Percentiles rank a stretch among this genome's conserved stretches.
Conservation (phyloP, 2,329 filamentous ascomycete genomes). For the Aspergillus piperis region DNA sequence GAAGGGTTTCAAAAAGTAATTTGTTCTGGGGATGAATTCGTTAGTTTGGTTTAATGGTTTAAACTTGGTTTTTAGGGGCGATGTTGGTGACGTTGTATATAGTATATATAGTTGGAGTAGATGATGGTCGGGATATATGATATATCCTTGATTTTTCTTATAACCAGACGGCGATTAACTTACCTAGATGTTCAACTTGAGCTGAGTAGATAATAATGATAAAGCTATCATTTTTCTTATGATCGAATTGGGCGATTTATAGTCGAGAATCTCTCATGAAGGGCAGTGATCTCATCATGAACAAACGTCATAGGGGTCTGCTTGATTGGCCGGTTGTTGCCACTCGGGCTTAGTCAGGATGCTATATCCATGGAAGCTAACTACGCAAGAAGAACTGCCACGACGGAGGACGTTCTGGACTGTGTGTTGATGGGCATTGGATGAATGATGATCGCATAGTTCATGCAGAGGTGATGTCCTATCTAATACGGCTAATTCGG, state of each 20-base stretch:
- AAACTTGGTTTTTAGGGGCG: not conserved
- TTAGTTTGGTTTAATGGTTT: not conserved
- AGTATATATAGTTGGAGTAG: not conserved
- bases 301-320: constrained; percentile 1
- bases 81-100: not conserved
- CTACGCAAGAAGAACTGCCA: too few species aligned
- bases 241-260: not conserved
- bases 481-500: too few species aligned
- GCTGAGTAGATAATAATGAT: not conserved
- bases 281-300: constrained; percentile 9
- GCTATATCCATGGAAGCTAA: not conserved
- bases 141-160: not conserved
- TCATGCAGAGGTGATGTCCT: not conserved
- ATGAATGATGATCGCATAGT: not conserved
- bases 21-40: not conserved
- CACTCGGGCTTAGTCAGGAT: not conserved
- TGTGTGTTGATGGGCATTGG: too few species aligned
- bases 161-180: not conserved
- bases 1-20: not conserved
- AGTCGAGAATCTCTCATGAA: not conserved
- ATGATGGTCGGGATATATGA: not conserved
- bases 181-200: not conserved
- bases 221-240: not conserved
- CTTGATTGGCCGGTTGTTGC: constrained; percentile 1
- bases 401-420: too few species aligned